A percentile compares a stretch with the other conserved stretches of the same genome.
phyloP scores from a whole-genome alignment of 805 yeast species.

The Saccharomycopsis sp. region DNA sequence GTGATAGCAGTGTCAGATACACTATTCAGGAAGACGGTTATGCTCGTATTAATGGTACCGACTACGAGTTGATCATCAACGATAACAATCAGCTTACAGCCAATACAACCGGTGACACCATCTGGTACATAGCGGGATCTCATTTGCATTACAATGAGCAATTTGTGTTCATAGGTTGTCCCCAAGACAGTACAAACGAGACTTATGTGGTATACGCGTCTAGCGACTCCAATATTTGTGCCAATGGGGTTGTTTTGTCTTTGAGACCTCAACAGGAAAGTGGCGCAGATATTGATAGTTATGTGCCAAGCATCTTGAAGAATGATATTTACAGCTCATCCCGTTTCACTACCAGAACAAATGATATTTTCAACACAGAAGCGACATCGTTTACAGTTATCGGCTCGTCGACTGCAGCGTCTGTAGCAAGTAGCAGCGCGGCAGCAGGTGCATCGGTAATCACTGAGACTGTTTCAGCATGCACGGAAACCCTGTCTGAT shows the following conservation, averaged over 20 bases:
- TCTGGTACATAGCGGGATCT: conserved; percentile 16
- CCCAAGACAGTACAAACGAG: conserved; percentile 5
- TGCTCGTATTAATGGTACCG: conserved; percentile 24
- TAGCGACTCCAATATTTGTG: conserved; percentile 7
- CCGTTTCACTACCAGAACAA: not conserved
- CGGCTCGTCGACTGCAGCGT: not conserved
- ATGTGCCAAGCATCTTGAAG: conserved; percentile 11
- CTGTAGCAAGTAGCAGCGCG: not conserved
- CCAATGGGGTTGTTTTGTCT: conserved; percentile 4
- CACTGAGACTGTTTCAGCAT: conserved; percentile 1
- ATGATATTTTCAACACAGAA: not conserved
- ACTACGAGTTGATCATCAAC: conserved; percentile 20
- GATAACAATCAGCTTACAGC: conserved; percentile 10
- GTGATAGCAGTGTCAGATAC: conserved; percentile 18
- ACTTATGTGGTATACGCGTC: conserved; percentile 15
- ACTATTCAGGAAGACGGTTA: conserved; percentile 25
- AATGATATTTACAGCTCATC: not conserved
- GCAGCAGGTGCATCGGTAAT: conserved; percentile 3
- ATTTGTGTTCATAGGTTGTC: conserved; percentile 18
- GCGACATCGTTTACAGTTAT: not conserved
- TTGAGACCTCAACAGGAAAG: conserved; percentile 7
- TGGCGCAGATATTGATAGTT: conserved; percentile 5
- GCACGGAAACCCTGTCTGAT: not conserved
- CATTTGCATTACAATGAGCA: conserved; percentile 19
- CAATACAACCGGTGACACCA: conserved; percentile 10